Conservation (phyloP, 169 alveolate species). For the Pseudocohnilembus persalinus region DNA sequence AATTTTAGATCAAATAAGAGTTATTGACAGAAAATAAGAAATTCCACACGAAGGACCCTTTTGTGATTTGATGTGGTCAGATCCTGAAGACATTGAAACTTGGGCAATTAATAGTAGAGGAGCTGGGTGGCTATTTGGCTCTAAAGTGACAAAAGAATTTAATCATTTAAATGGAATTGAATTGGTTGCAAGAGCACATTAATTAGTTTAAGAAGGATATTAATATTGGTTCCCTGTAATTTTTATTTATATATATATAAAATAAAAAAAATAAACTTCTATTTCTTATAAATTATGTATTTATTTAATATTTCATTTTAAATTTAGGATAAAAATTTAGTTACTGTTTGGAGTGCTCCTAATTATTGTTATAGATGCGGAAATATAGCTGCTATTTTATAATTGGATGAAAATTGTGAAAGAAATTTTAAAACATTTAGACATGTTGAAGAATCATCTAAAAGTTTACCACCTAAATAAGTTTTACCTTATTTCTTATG, state of each 20-base stretch:
- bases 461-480: constrained; percentile 16
- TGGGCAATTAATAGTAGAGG: constrained; percentile 83
- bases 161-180: constrained; percentile 73
- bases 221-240: constrained; percentile 76
- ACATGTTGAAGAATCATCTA: constrained; percentile 68
- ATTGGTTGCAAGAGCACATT: constrained; percentile 81
- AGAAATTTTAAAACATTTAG: constrained; percentile 62
- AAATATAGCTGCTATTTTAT: constrained; percentile 79
- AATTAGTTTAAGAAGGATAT: constrained; percentile 78
- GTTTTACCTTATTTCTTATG: constrained; percentile 32
- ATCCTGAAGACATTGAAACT: constrained; percentile 84
- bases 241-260: neutral
- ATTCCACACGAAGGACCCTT: constrained; percentile 86
- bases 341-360: constrained; percentile 87
- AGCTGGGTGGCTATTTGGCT: constrained; percentile 87
- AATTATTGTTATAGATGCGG: constrained; percentile 83
- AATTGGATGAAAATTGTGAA: constrained; percentile 60
- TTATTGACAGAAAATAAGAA: constrained; percentile 80
- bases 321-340: constrained; percentile 62
- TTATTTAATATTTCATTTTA: constrained; percentile 7
- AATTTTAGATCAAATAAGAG: constrained; percentile 62
- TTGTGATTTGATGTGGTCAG: constrained; percentile 88
- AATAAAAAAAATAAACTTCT: neutral
- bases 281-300: neutral
- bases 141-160: constrained; percentile 75